Conservation (phyloP, 495 filamentous ascomycete genomes). For the Lichenothelia convexa region DNA sequence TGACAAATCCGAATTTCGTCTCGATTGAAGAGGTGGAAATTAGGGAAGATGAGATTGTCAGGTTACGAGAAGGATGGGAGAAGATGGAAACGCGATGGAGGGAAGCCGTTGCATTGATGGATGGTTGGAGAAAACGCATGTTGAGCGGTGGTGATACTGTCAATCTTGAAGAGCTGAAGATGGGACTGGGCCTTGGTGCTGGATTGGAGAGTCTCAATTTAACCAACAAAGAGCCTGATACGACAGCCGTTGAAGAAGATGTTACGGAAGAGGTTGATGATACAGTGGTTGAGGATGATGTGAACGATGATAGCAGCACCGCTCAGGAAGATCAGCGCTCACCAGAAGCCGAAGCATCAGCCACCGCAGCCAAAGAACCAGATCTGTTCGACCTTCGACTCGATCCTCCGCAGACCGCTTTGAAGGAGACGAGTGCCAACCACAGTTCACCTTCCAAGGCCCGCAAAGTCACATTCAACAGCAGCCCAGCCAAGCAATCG, state of each 20-base stretch:
- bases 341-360: not conserved
- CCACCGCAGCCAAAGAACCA: not conserved
- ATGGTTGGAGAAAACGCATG: slow-evolving; percentile 78
- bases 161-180: slow-evolving; percentile 65
- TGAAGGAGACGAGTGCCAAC: too few species aligned
- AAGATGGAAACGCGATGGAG: slow-evolving; percentile 82
- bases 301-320: not conserved
- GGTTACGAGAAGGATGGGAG: slow-evolving; percentile 69
- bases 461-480: too few species aligned
- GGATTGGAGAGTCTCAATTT: slow-evolving; percentile 5
- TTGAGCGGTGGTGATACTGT: slow-evolving; percentile 59
- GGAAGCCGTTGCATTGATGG: slow-evolving; percentile 78
- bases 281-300: slow-evolving; percentile 5
- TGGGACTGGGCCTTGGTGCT: slow-evolving; percentile 34
- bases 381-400: too few species aligned
- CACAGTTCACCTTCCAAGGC: too few species aligned
- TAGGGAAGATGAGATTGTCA: slow-evolving; percentile 72
- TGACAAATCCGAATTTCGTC: slow-evolving; percentile 92
- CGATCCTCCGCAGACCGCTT: too few species aligned
- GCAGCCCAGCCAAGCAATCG: too few species aligned
- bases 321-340: too few species aligned
- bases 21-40: slow-evolving; percentile 50
- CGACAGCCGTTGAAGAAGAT: not conserved
- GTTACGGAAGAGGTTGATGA: not conserved
- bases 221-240: not conserved